These are phyloP conservation scores for Symmetrospora coprosmae DNA, from an alignment of 768 basidiomycete genomes.

Conservation along the genomic window DNA sequence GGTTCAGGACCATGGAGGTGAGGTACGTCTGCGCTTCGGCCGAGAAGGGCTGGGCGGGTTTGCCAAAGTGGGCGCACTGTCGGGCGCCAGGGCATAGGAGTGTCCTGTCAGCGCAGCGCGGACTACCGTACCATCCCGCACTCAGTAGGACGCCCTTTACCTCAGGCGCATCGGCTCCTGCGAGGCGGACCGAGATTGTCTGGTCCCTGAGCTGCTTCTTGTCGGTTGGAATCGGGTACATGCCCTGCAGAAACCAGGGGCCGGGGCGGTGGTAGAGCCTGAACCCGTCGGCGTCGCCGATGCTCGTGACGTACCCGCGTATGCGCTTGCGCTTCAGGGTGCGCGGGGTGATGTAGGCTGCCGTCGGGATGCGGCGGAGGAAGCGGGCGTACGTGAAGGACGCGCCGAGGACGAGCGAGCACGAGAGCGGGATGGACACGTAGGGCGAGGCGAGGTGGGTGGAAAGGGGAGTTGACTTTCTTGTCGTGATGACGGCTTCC, in stretches of 20 bases:
- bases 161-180: conserved; percentile 87
- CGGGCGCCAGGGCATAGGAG: not conserved
- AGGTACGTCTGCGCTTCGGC: conserved; percentile 66
- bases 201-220: conserved; percentile 58
- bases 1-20: conserved; percentile 46
- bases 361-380: conserved; percentile 49
- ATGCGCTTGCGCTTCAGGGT: conserved; percentile 53
- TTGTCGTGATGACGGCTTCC: too few relatives aligned
- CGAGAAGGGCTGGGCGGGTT: conserved; percentile 57
- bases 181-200: conserved; percentile 75
- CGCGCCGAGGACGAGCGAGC: not conserved
- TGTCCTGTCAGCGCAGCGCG: not conserved
- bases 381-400: conserved; percentile 42
- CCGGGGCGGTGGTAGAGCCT: conserved; percentile 71
- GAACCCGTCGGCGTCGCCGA: conserved; percentile 79
- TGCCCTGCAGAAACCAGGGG: conserved; percentile 56
- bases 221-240: conserved; percentile 50
- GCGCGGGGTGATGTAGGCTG: conserved; percentile 57
- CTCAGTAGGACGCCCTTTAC: conserved; percentile 39
- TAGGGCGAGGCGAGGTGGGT: conserved; percentile 1
- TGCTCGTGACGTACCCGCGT: conserved; percentile 69
- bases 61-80: conserved; percentile 71
- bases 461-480: not conserved
- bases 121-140: too few relatives aligned
- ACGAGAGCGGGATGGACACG: conserved; percentile 9